Evolutionary conservation across 176 grass and related monocot genomes (phyloP).

Genomic region (bread wheat (Triticum aestivum)): DNA sequence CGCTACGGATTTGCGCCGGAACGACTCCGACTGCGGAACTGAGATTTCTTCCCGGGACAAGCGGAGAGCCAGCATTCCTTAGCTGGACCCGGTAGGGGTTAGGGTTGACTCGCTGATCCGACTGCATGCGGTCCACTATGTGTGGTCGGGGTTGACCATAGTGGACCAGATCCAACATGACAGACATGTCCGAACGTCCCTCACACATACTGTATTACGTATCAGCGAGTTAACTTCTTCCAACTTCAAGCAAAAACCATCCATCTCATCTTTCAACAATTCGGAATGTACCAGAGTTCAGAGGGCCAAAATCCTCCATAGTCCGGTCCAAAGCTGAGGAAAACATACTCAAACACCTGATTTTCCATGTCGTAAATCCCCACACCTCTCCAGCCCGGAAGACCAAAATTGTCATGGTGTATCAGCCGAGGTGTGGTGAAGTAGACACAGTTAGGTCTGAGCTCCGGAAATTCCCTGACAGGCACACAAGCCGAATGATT

Average conservation of each 20-base stretch:
- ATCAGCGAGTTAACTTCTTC: neutral
- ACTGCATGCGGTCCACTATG: no score
- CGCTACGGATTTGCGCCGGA: no score
- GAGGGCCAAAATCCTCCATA: neutral
- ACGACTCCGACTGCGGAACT: no score
- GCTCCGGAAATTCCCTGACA: neutral
- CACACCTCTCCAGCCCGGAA: neutral
- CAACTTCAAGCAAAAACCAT: neutral
- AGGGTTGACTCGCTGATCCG: no score
- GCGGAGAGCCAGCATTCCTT: no score
- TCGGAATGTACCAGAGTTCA: neutral
- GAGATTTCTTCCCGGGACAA: no score
- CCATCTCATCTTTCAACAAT: neutral
- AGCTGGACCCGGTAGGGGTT: no score
- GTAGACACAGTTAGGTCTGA: neutral
- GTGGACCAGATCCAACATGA: no score
- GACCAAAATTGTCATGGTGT: neutral
- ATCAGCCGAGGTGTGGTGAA: neutral
- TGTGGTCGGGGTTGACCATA: no score
- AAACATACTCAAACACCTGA: neutral
- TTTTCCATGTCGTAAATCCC: slow-evolving; percentile 5
- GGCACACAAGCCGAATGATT: neutral
- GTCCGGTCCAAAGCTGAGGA: neutral
- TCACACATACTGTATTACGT: no score
- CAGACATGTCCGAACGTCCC: no score